These are phyloP conservation scores for Barbatosphaeria neglecta DNA, from an alignment of 495 filamentous ascomycete genomes.

Conservation along the genomic window DNA sequence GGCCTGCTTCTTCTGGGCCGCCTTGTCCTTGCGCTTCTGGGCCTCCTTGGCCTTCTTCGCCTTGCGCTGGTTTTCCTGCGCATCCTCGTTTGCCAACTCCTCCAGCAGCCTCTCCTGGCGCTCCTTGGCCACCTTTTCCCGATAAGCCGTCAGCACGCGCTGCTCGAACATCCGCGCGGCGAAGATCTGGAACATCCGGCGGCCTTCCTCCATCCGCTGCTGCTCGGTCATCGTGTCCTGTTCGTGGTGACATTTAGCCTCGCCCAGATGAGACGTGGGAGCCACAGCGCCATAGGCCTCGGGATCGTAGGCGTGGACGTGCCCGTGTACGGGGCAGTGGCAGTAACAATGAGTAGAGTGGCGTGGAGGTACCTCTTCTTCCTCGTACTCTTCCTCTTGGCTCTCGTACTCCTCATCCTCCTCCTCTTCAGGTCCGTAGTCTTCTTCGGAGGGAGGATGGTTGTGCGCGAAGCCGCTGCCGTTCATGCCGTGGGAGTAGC, in stretches of 20 bases:
- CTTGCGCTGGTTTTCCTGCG: slow-evolving; percentile 61
- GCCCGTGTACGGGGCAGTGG: not conserved
- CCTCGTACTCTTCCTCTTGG: slow-evolving; percentile 79
- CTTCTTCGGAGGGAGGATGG: slow-evolving; percentile 52
- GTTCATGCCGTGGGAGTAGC: slow-evolving; percentile 33
- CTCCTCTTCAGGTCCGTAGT: slow-evolving; percentile 60
- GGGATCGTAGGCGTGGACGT: not conserved
- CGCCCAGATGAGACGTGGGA: not conserved
- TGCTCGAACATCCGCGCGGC: slow-evolving; percentile 99
- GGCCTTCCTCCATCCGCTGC: slow-evolving; percentile 97
- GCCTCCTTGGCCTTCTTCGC: slow-evolving; percentile 91
- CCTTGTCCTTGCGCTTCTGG: slow-evolving; percentile 85
- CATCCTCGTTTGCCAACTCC: slow-evolving; percentile 77
- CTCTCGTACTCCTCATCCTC: slow-evolving; percentile 84
- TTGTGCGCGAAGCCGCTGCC: slow-evolving; percentile 26
- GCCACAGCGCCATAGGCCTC: slow-evolving; percentile 1
- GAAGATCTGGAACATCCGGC: slow-evolving; percentile 99
- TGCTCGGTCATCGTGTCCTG: slow-evolving; percentile 95
- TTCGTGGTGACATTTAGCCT: slow-evolving; percentile 3
- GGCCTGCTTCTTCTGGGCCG: slow-evolving; percentile 67
- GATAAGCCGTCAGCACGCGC: slow-evolving; percentile 89
- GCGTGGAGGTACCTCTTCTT: slow-evolving; percentile 61
- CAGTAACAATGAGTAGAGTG: not conserved
- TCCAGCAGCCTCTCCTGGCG: slow-evolving; percentile 84
- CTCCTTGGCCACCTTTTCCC: slow-evolving; percentile 89